phyloP scores from a whole-genome alignment of 768 basidiomycete genomes.

The Paxillus rubicundulus region DNA sequence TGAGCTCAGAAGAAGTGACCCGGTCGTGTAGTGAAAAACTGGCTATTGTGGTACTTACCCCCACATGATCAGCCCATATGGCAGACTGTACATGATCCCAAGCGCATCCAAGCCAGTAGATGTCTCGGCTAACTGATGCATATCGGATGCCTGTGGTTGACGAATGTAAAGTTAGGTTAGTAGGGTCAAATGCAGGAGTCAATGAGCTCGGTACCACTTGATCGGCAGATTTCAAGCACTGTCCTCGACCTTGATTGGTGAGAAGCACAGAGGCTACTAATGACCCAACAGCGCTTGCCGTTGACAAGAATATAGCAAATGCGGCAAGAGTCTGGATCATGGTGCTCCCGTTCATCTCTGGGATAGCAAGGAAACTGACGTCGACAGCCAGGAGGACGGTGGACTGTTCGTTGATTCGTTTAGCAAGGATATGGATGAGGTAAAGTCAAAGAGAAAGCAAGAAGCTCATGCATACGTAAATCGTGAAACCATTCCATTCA shows the following conservation, averaged over 20 bases:
- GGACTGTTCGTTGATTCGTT: background rate
- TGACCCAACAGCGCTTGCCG: constrained; percentile 1
- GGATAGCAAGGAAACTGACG: constrained; percentile 7
- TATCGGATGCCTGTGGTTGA: background rate
- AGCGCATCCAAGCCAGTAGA: background rate
- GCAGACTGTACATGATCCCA: constrained; percentile 1
- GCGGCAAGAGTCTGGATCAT: background rate
- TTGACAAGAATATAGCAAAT: constrained; percentile 5
- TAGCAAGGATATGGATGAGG: background rate
- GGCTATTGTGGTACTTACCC: background rate
- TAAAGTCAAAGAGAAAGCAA: background rate
- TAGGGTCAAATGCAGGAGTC: background rate
- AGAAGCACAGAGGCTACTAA: constrained; percentile 5
- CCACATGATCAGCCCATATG: background rate
- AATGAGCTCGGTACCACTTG: background rate
- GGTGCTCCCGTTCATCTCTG: background rate
- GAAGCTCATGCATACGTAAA: constrained; percentile 2
- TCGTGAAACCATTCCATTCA: constrained; percentile 9
- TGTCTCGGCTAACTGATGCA: background rate
- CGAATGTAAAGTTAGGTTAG: background rate
- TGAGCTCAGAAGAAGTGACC: background rate
- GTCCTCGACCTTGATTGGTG: constrained; percentile 31
- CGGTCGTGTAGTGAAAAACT: no score
- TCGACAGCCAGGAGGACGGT: constrained; percentile 11
- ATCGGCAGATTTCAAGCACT: constrained; percentile 5